Evolutionary conservation across 345 rosid species (phyloP), one percentile per base, ranked within the genome.

Genomic region (Gossypium mustelinum): DNA sequence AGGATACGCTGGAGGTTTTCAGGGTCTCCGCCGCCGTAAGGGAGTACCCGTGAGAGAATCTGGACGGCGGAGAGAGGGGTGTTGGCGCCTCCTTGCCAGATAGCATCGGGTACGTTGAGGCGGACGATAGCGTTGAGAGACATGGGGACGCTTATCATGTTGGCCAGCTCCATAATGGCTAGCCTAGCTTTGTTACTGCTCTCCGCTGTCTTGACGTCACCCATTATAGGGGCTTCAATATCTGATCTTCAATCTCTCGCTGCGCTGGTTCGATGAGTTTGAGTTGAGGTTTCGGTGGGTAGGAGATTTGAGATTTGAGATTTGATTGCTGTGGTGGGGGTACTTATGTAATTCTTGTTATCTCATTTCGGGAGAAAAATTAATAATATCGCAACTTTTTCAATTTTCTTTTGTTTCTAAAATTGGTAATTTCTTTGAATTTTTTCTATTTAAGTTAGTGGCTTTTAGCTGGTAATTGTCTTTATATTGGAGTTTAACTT

Each of bases 111-210:
- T 22, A 92, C 87, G 73, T 89, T 87, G 68, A 94, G 88, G 50
- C 87, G 84, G 5, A 88, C 90, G 74, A 84, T 74, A 61, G 98
- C 98, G 77, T 85, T 84, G 51, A 94, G 93, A 11, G 92, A 89
- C 98, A 92, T 92, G 45, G 97, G 97, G 20, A 94, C 94, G 74
- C 98, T 94, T 45, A 89, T 84, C 97, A 94, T 89, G 89, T 92
- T 92, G 50, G 97, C 89, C 17, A 94, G 90, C 80, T 92, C 98
- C 43, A 90, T 54, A 47, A 94, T 86, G 34, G 80, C 90, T 9
- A 90, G 81, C 64, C 92, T 84, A 8, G 95, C 91, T 52, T 24
- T 82, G 79, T 88, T 90, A 17, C 89, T 79, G 60, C 78, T 80
- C 77, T 92, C 93, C 29, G 62, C 27, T 57, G 16, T 6, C 62